Evolutionary conservation across 2,329 filamentous ascomycete species (phyloP).

Genomic region (Chaetomiaceae sp.): DNA sequence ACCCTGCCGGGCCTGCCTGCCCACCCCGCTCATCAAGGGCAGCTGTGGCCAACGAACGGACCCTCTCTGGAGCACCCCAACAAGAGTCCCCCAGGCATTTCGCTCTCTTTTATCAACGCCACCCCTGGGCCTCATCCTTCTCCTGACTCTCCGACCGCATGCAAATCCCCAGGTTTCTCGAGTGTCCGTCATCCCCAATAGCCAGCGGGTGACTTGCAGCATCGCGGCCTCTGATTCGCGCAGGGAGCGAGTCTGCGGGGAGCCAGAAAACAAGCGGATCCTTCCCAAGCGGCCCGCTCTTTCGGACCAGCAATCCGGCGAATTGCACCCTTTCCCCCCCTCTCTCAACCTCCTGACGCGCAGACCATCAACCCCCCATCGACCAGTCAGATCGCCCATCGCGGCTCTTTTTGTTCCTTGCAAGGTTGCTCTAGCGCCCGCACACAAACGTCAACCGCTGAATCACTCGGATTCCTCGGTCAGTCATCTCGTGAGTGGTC

Average conservation of each 20-base stretch:
- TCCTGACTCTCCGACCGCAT: background rate
- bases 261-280: slow-evolving; percentile 8
- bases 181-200: slow-evolving; percentile 3
- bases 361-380: slow-evolving; percentile 29
- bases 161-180: background rate
- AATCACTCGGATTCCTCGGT: background rate
- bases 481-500: background rate
- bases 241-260: slow-evolving; percentile 12
- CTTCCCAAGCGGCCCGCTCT: slow-evolving; percentile 14
- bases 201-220: background rate
- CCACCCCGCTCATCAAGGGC: slow-evolving; percentile 15
- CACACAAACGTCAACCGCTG: slow-evolving; percentile 5
- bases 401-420: slow-evolving; percentile 27
- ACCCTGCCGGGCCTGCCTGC: slow-evolving; percentile 10
- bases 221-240: slow-evolving; percentile 12
- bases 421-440: slow-evolving; percentile 17
- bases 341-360: slow-evolving; percentile 31
- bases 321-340: slow-evolving; percentile 33
- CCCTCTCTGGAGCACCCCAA: background rate
- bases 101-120: background rate
- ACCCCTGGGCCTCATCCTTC: background rate
- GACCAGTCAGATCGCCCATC: slow-evolving; percentile 37
- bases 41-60: slow-evolving; percentile 17
- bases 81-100: background rate
- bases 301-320: slow-evolving; percentile 29